Conservation (phyloP, 106 monocot genomes). For the Apostasia ramifera region DNA sequence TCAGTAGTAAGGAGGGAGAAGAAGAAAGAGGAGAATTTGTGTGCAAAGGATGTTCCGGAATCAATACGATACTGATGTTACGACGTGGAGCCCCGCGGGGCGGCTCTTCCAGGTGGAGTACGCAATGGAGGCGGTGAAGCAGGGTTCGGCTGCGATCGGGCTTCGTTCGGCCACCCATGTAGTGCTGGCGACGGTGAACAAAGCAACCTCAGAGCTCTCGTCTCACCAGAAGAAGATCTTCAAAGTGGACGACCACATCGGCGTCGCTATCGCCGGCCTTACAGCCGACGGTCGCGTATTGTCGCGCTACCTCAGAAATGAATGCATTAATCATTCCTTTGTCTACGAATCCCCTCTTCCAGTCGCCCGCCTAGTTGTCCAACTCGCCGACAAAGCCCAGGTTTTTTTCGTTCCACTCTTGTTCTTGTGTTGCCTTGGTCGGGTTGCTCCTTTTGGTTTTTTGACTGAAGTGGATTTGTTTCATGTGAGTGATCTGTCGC, state of each 20-base stretch:
- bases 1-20: neutral
- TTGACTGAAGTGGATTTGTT: neutral
- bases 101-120: slow-evolving; percentile 98
- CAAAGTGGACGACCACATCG: slow-evolving; percentile 86
- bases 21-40: neutral
- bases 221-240: slow-evolving; percentile 94
- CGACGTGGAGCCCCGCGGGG: slow-evolving; percentile 93
- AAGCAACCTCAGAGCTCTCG: slow-evolving; percentile 82
- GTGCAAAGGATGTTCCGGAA: slow-evolving; percentile 66
- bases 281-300: slow-evolving; percentile 91
- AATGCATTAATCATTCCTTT: slow-evolving; percentile 93
- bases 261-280: slow-evolving; percentile 86
- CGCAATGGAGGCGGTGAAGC: slow-evolving; percentile 99
- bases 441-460: neutral
- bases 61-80: slow-evolving; percentile 99
- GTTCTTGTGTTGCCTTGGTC: neutral
- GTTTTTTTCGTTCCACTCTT: slow-evolving; percentile 10
- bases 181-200: slow-evolving; percentile 86
- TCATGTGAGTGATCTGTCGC: neutral
- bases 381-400: slow-evolving; percentile 98
- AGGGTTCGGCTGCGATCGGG: slow-evolving; percentile 66
- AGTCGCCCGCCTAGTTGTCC: slow-evolving; percentile 66
- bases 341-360: slow-evolving; percentile 90
- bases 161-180: slow-evolving; percentile 70
- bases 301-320: slow-evolving; percentile 64